Base-by-base conservation (phyloP, 768 basidiomycete species). In the Suillus variegatus region DNA sequence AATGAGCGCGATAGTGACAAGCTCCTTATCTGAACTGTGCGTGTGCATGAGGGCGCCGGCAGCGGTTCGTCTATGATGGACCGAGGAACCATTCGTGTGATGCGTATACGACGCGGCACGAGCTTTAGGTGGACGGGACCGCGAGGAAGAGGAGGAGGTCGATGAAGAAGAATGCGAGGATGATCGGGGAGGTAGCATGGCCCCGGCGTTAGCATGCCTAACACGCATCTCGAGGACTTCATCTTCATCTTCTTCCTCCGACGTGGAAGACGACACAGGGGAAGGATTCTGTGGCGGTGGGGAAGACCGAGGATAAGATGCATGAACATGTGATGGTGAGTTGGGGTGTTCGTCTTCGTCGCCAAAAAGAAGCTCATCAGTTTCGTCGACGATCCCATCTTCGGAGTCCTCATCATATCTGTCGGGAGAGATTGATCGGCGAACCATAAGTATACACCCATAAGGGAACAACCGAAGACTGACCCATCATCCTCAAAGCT, bases 381-480 rank as follows among this genome's bases (percentile, higher is more conserved):
- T 81, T 54, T 88, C 85, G 16, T 83, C 84, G 56, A 82, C 80
- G 62, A 82, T 75, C 41, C 71, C 85, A 61, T 84, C 83, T 68
- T 90, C 90, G 41, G 86, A 82, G 71, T 90, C 88, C 71, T 90
- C 87, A 65, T 89, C 89, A 67, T 91, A 91, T 36, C 89, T 91
- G 44, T 35, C 22, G 36, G 57, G 28, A 1, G 36, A 22, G 49
- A n/a, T 62, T 65, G 61, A 64, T 69, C 61, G 60, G 43, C 28
- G 5, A 14, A 66, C 43, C 57, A 66, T 56, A 52, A 47, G 2
- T 20, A 25, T 35, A 18, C 64, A 12, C 14, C 41, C 38, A n/a
- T 12, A 38, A 62, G 25, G 40, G 2, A 7, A 41, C 1, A 41
- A 10, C 7, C 2, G 36, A 43, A 64, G 6, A 82, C 89, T 72